phyloP scores from a whole-genome alignment of 2,329 filamentous ascomycete species.

The Sporothrix variecibatus region DNA sequence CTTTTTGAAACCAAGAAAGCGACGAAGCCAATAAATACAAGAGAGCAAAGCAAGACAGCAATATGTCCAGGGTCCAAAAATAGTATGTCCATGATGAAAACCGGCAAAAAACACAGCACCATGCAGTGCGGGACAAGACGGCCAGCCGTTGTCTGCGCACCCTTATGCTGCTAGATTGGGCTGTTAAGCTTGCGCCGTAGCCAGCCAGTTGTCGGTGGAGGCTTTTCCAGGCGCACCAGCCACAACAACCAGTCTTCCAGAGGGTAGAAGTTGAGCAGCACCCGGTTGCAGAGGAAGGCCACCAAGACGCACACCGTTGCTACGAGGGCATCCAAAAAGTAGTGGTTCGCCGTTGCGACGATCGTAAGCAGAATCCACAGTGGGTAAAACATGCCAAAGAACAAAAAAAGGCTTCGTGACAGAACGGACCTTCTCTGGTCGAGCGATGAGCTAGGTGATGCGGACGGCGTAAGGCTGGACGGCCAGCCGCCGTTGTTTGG shows the following conservation, averaged over 20 bases:
- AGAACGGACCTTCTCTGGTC: neutral
- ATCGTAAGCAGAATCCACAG: slow-evolving; percentile 57
- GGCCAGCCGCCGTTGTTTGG: neutral
- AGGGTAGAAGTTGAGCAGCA: slow-evolving; percentile 51
- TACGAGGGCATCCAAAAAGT: slow-evolving; percentile 67
- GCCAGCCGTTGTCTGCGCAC: neutral
- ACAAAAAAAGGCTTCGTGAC: slow-evolving; percentile 28
- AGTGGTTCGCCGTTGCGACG: slow-evolving; percentile 63
- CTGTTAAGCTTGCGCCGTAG: slow-evolving; percentile 19
- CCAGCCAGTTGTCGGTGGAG: slow-evolving; percentile 51
- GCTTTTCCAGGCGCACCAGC: slow-evolving; percentile 64
- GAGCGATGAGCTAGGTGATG: neutral
- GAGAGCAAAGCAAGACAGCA: neutral
- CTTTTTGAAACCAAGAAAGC: neutral
- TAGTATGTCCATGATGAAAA: neutral
- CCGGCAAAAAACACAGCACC: neutral
- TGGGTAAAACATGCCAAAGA: slow-evolving; percentile 54
- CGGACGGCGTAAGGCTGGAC: neutral
- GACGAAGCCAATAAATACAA: neutral
- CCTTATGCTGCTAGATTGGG: neutral
- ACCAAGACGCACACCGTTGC: slow-evolving; percentile 62
- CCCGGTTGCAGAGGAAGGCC: slow-evolving; percentile 56
- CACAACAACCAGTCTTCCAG: slow-evolving; percentile 65
- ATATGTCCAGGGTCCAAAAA: neutral
- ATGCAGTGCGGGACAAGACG: neutral